Evolutionary conservation across 106 monocot genomes (phyloP).

Genomic region (Hemerocallis citrina): DNA sequence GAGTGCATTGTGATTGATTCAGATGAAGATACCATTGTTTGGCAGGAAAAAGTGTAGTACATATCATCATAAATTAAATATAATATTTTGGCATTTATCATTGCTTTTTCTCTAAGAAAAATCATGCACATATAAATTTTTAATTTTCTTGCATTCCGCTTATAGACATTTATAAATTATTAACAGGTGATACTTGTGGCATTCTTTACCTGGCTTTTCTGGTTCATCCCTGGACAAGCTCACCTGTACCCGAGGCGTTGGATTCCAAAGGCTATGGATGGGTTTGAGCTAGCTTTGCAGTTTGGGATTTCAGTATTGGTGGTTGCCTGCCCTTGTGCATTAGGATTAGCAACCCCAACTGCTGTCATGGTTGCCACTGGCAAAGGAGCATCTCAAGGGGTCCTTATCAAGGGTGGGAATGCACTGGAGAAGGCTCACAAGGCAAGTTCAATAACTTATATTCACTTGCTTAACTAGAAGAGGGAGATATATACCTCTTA

Average conservation of each 20-base stretch:
- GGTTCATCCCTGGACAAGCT: slow-evolving; percentile 61
- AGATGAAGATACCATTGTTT: no score
- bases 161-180: background rate
- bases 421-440: slow-evolving; percentile 92
- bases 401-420: slow-evolving; percentile 94
- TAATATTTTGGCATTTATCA: background rate
- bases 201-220: slow-evolving; percentile 72
- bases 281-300: slow-evolving; percentile 83
- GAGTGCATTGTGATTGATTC: no score
- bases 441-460: slow-evolving; percentile 26
- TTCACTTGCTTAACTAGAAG: background rate
- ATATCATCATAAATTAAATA: background rate
- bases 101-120: background rate
- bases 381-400: slow-evolving; percentile 91
- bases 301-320: slow-evolving; percentile 95
- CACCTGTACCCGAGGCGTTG: slow-evolving; percentile 71
- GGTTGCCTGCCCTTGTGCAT: slow-evolving; percentile 91
- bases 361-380: slow-evolving; percentile 99
- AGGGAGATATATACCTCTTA: background rate
- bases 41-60: no score
- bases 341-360: slow-evolving; percentile 93
- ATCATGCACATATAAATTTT: background rate
- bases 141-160: background rate
- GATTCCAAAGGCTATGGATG: slow-evolving; percentile 84
- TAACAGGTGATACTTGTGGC: slow-evolving; percentile 59